Conservation (phyloP, 1,284 basidiomycete species). For the Gymnopus androsaceus region DNA sequence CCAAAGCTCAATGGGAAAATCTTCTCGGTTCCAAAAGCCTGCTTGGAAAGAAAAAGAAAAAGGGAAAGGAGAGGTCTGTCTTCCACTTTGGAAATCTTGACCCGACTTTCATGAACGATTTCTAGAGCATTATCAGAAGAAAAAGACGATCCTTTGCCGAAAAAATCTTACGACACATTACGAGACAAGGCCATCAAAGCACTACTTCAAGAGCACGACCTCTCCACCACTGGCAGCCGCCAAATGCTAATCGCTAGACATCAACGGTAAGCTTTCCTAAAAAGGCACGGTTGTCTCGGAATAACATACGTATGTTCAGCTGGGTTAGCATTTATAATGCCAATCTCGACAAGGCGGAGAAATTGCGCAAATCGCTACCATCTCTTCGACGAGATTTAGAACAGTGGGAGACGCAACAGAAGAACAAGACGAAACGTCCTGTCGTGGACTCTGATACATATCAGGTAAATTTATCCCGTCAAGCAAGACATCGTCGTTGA, state of each 20-base stretch:
- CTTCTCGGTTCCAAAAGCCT: constrained; percentile 33
- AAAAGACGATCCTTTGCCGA: constrained; percentile 55
- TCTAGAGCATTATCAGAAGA: constrained; percentile 34
- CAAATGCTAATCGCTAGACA: constrained; percentile 56
- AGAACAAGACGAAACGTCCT: constrained; percentile 32
- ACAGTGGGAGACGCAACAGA: constrained; percentile 57
- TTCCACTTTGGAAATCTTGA: no score
- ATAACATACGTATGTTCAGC: constrained; percentile 35
- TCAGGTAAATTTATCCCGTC: constrained; percentile 8
- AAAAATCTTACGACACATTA: constrained; percentile 63
- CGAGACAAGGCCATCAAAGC: constrained; percentile 64
- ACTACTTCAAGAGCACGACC: constrained; percentile 51
- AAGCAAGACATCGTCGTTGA: constrained; percentile 15
- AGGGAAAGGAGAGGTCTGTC: constrained; percentile 50
- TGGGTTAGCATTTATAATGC: constrained; percentile 72
- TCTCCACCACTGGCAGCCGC: constrained; percentile 57
- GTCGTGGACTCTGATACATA: constrained; percentile 12
- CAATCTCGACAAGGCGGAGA: constrained; percentile 60
- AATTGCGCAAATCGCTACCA: constrained; percentile 45
- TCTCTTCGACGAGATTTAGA: constrained; percentile 56
- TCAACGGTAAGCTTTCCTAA: constrained; percentile 45
- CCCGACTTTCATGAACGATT: no score
- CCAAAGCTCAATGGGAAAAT: constrained; percentile 27
- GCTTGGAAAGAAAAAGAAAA: constrained; percentile 58
- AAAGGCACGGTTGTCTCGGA: constrained; percentile 1